Conservation (phyloP, 345 rosid genomes). For the Hibiscus trionum region DNA sequence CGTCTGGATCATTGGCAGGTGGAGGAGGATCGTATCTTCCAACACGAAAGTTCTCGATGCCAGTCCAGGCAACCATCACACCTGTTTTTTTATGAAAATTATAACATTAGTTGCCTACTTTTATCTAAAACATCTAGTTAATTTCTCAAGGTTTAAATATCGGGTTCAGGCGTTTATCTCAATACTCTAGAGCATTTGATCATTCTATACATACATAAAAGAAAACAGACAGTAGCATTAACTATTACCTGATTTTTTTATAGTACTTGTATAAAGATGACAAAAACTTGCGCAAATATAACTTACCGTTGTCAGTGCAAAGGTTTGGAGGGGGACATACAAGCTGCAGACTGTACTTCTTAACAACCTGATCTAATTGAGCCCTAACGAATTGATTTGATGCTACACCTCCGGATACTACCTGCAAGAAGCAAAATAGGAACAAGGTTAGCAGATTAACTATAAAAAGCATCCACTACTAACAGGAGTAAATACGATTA, state of each 20-base stretch:
- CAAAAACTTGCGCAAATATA: neutral
- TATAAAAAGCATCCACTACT: conserved; percentile 3
- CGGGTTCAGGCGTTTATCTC: neutral
- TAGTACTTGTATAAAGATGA: neutral
- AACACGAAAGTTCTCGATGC: conserved; percentile 74
- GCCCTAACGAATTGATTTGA: conserved; percentile 74
- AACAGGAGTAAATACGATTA: conserved; percentile 3
- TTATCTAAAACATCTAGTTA: neutral
- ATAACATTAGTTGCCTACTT: neutral
- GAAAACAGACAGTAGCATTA: neutral
- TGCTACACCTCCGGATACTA: conserved; percentile 95
- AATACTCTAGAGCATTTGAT: neutral
- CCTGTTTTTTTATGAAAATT: conserved; percentile 38
- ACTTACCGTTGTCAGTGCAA: conserved; percentile 88
- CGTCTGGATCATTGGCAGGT: conserved; percentile 62
- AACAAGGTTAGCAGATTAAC: neutral
- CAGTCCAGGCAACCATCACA: conserved; percentile 99
- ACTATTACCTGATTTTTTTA: neutral
- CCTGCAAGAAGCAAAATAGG: conserved; percentile 40
- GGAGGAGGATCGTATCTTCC: conserved; percentile 97
- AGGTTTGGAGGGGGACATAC: conserved; percentile 85
- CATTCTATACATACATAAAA: neutral
- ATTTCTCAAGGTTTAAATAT: neutral
- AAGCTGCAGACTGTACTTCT: conserved; percentile 61
- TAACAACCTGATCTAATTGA: conserved; percentile 53